Evolutionary conservation across 495 filamentous ascomycete genomes (phyloP).

Genomic region (Aspergillus sclerotiicarbonarius): DNA sequence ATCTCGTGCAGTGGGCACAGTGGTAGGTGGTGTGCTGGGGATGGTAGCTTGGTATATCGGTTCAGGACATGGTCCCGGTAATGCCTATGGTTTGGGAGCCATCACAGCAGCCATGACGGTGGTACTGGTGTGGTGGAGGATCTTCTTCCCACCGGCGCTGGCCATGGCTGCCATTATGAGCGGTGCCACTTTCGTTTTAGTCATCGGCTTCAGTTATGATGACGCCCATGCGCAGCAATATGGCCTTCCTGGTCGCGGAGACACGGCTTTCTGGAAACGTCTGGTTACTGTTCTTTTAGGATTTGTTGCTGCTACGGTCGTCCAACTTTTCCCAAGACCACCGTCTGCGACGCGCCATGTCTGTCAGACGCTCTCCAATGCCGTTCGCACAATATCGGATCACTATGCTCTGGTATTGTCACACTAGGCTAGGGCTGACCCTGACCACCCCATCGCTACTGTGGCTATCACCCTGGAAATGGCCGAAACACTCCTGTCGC

Average conservation of each 20-base stretch:
- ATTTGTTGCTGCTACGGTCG: conserved; percentile 32
- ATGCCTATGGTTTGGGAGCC: conserved; percentile 38
- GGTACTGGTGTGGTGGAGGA: conserved; percentile 35
- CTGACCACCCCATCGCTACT: conserved; percentile 17
- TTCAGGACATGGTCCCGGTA: conserved; percentile 35
- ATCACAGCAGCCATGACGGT: conserved; percentile 30
- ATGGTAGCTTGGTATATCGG: conserved; percentile 45
- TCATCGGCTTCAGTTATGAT: conserved; percentile 37
- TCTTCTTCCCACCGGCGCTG: conserved; percentile 30
- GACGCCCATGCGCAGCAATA: conserved; percentile 35
- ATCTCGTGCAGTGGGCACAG: conserved; percentile 30
- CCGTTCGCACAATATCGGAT: conserved; percentile 34
- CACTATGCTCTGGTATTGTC: conserved; percentile 42
- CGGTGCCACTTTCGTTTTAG: conserved; percentile 35
- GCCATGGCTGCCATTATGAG: conserved; percentile 34
- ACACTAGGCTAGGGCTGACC: conserved; percentile 26
- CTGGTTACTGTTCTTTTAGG: conserved; percentile 38
- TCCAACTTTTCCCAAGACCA: conserved; percentile 41
- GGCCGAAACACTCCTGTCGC: conserved; percentile 24
- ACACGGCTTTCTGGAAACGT: conserved; percentile 41
- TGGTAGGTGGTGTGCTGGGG: conserved; percentile 37
- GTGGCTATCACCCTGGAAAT: conserved; percentile 29
- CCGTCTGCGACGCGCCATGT: conserved; percentile 39
- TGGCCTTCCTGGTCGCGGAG: conserved; percentile 39
- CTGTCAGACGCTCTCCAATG: conserved; percentile 36